Base-by-base conservation (phyloP, 768 basidiomycete genomes). In the Phylloporus sp. region DNA sequence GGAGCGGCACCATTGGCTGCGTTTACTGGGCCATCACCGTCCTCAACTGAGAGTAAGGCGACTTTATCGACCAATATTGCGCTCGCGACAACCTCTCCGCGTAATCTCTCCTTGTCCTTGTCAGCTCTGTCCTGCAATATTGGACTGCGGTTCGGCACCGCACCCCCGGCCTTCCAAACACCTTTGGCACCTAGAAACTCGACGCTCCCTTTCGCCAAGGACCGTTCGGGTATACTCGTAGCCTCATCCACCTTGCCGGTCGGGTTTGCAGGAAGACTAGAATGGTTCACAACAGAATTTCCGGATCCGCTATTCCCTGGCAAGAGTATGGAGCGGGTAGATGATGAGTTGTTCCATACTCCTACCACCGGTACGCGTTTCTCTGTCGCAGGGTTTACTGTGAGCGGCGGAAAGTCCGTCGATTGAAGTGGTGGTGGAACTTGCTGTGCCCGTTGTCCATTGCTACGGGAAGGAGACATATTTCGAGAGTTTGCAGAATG, bases 401-500 rank as follows among this genome's bases (percentile, higher is more conserved):
- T 75, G 35, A 88, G 67, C 9, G 86, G 86, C 6, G 86, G 86
- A 53, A 88, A 88, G 65, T 89, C 86, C 4, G 70, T 78, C 7
- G 80, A 61, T 38, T 83, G 78, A 29, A 80, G 71, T 10, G 72
- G 66, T 37, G 72, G 70, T 0, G 71, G 46, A 31, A 60, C 58
- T 48, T 69, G 69, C 42, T 67, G 65, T 20, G 57, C 57, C 42
- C 67, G 57, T 17, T 71, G 70, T 33, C 65, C 70, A 55, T 60
- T 67, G 50, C 14, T 56, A 38, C 60, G 59, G 11, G 66, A 66
- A 22, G 72, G 74, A 1, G 72, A 67, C 59, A 72, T 70, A 9
- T 62, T 71, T 44, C 67, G 68, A 27, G 71, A 54, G 34, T 62
- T 61, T 34, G 63, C 55, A 13, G 64, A 56, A 54, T 75, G 72